Base-by-base conservation (phyloP, 169 alveolate genomes). In the Plasmodium gaboni region DNA sequence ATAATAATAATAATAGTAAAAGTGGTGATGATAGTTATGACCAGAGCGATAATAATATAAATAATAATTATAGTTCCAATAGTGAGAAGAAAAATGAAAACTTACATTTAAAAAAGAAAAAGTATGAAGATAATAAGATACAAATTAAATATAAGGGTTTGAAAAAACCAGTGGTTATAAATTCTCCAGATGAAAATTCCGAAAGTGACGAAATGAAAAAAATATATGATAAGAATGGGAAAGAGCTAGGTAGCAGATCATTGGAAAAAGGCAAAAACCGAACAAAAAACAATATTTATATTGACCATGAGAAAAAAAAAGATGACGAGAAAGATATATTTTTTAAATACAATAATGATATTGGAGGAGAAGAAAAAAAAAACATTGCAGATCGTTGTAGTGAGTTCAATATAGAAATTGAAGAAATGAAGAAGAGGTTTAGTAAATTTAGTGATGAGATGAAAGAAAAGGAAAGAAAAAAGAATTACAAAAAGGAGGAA, bases 371-470 rank as follows among this genome's bases (percentile, higher is more conserved):
- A 17, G 60, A 55, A n/a, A 22, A 55, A 55, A 55, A 55, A 13
- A 22, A 55, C 22, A 76, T 76, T 22, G 50, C 32, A 24, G 60
- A 57, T 38, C 64, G 24, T 28, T 76, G 69, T 44, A 64, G 46
- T 9, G 76, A 63, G 60, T 64, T 76, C 15, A 76, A 76, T 57
- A 63, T 48, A 15, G 89, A 76, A 57, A 64, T 76, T 44, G 78
- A 76, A 55, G 55, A 50, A 57, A 76, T 76, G 69, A 76, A 59
- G 38, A 55, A 76, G 32, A 76, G 38, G 8, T 64, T 76, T 59
- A 65, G 28, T 53, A 57, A 42, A 38, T 48, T 76, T 44, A 64
- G 44, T 17, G 61, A 32, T 57, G 70, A 67, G 22, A 68, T 61
- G 61, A 63, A 46, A 26, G 73, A 26, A 12, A 70, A 22, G 46